Conservation (phyloP, 805 yeast species). For the Barnettozyma pratensis region DNA sequence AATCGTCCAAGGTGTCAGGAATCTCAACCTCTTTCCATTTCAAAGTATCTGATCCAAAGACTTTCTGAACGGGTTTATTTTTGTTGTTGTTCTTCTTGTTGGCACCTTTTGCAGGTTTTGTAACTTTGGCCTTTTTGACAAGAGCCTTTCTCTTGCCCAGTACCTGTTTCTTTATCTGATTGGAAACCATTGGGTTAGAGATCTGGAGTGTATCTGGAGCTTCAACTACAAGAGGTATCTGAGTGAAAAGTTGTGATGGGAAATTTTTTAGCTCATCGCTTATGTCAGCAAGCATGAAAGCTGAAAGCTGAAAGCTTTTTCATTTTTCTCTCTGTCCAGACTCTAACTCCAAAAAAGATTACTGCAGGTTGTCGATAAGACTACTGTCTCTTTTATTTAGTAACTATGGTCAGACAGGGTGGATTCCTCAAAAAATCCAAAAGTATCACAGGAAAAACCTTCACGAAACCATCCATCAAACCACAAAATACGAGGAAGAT, state of each 20-base stretch:
- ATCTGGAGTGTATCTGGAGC: background rate
- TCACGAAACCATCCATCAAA: constrained; percentile 46
- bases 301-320: no score
- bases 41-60: constrained; percentile 46
- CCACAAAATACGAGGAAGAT: constrained; percentile 69
- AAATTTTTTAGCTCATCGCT: constrained; percentile 18
- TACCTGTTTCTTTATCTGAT: constrained; percentile 1
- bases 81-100: background rate
- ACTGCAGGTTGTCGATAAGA: background rate
- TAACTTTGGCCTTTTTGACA: background rate
- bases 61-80: background rate
- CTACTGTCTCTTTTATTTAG: background rate
- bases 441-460: constrained; percentile 26
- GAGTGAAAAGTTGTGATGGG: background rate
- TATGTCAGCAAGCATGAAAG: constrained; percentile 1
- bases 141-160: constrained; percentile 5
- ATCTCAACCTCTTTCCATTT: constrained; percentile 80
- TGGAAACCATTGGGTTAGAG: constrained; percentile 5
- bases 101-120: constrained; percentile 5
- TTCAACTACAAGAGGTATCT: background rate
- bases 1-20: constrained; percentile 80
- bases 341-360: background rate
- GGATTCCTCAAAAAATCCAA: constrained; percentile 18
- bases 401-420: constrained; percentile 1
- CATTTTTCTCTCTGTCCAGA: no score